Conservation (phyloP, 768 basidiomycete genomes). For the Calocera viscosa region DNA sequence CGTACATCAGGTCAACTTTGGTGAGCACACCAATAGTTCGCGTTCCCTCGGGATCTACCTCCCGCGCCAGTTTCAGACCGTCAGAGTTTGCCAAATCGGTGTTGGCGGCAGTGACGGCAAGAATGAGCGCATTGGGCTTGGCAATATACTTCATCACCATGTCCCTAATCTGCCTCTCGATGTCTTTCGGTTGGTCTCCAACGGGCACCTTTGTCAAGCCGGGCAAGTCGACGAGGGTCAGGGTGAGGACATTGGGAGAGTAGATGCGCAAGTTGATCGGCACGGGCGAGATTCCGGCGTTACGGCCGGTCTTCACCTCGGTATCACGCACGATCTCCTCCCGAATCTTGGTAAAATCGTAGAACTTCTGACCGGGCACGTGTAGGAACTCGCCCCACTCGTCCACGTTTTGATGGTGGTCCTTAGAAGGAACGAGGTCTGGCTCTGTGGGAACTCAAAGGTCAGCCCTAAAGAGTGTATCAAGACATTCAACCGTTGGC, state of each 20-base stretch:
- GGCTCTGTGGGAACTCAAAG: constrained; percentile 22
- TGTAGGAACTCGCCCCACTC: constrained; percentile 99
- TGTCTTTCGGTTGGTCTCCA: constrained; percentile 92
- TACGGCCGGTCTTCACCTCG: constrained; percentile 95
- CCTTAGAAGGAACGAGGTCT: constrained; percentile 40
- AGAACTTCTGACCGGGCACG: constrained; percentile 92
- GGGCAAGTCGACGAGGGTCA: constrained; percentile 94
- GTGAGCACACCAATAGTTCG: constrained; percentile 97
- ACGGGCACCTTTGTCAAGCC: constrained; percentile 92
- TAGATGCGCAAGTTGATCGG: constrained; percentile 97
- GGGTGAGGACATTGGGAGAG: constrained; percentile 92
- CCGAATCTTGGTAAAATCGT: constrained; percentile 92
- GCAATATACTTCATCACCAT: constrained; percentile 95
- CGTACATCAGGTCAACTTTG: constrained; percentile 95
- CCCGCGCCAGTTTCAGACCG: constrained; percentile 87
- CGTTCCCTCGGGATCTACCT: constrained; percentile 93
- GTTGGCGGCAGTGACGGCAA: constrained; percentile 93
- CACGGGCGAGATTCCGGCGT: constrained; percentile 86
- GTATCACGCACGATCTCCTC: constrained; percentile 95
- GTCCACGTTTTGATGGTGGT: constrained; percentile 73
- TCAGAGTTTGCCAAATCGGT: constrained; percentile 98
- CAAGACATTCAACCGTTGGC: background rate
- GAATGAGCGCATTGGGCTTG: constrained; percentile 88
- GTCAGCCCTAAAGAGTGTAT: constrained; percentile 1
- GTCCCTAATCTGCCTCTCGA: constrained; percentile 92